Evolutionary conservation across 163 green algal genomes (phyloP), one percentile per base, ranked within the genome.

Genomic region (Prototheca cutis): DNA sequence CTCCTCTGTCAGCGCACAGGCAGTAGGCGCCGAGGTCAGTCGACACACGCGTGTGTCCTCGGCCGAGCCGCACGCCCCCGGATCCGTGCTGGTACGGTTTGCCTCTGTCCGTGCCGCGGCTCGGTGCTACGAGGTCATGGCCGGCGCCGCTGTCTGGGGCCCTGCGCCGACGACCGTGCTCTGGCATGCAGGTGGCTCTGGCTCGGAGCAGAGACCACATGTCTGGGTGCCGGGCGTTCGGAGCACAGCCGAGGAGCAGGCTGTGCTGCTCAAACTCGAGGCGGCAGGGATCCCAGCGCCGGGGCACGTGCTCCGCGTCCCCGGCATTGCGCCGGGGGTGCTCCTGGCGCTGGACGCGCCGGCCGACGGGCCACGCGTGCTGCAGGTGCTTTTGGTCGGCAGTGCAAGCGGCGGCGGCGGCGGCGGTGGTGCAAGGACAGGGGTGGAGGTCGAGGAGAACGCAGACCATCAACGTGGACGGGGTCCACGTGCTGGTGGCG

Each of bases 211-310:
- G 53, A 45, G 55, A 45, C 58, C 52, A 24, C 65, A 72, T 21
- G 58, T 65, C 23, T 72, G 65, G 65, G 28, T 66, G n/a, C 57
- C 65, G 17, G 58, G 58, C 7, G 58, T 62, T 23, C 40, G 48
- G 33, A 54, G 23, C 6, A 28, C 29, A 0, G 63, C 29, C 2
- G 56, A 70, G 7, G 65, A 67, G 33, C 52, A 18, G 1, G 58
- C 59, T 52, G 40, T 66, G 58, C 51, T 63, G 65, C 52, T 52
- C 13, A 51, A 52, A 32, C 53, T 53, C 40, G 39, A 48, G 13
- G 51, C 57, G 31, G 65, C 49, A 4, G 52, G n/a, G 10, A 21
- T 60, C 3, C 31, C 62, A 1, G 48, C 53, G 4, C 53, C 60
- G 45, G 42, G 5, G 42, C 62, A 62, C 25, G 28, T 58, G 25